These are phyloP conservation scores for Cladophialophora exuberans DNA, from an alignment of 2,329 filamentous ascomycete species.

Conservation along the genomic window DNA sequence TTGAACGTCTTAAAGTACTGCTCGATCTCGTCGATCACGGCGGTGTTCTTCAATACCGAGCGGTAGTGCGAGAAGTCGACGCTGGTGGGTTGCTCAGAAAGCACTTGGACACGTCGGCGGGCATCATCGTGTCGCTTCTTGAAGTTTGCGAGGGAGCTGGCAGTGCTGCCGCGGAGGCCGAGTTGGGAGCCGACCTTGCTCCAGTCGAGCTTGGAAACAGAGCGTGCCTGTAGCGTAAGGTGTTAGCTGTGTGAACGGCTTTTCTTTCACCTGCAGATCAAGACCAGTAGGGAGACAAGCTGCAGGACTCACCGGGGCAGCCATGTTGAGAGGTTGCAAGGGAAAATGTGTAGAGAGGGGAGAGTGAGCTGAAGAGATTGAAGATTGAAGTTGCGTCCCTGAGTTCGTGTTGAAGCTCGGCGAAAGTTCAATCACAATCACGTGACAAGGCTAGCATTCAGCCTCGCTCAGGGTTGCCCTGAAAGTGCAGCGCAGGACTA, in stretches of 20 bases:
- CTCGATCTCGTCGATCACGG: conserved; percentile 95
- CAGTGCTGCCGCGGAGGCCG: conserved; percentile 93
- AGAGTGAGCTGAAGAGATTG: conserved; percentile 15
- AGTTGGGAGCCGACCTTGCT: conserved; percentile 90
- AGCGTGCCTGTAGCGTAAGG: conserved; percentile 74
- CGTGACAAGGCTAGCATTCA: conserved; percentile 3
- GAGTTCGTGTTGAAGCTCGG: conserved; percentile 15
- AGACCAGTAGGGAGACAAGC: conserved; percentile 49
- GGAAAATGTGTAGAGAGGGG: conserved; percentile 5
- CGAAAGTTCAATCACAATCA: conserved; percentile 15
- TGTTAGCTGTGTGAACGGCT: no score
- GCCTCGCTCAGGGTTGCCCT: no score
- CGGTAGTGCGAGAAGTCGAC: conserved; percentile 97
- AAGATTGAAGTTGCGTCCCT: conserved; percentile 17
- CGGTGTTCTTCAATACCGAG: conserved; percentile 89
- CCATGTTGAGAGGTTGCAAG: conserved; percentile 46
- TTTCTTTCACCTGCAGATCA: no score
- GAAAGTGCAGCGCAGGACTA: no score
- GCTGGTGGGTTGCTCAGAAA: conserved; percentile 80
- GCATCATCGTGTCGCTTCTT: conserved; percentile 99
- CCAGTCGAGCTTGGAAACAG: conserved; percentile 99
- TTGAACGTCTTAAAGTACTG: conserved; percentile 90
- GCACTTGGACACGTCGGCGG: conserved; percentile 85
- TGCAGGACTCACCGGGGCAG: conserved; percentile 36
- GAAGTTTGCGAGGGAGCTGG: conserved; percentile 87